Base-by-base conservation (phyloP, 208 protist species). In the Acanthamoeba royreba region DNA sequence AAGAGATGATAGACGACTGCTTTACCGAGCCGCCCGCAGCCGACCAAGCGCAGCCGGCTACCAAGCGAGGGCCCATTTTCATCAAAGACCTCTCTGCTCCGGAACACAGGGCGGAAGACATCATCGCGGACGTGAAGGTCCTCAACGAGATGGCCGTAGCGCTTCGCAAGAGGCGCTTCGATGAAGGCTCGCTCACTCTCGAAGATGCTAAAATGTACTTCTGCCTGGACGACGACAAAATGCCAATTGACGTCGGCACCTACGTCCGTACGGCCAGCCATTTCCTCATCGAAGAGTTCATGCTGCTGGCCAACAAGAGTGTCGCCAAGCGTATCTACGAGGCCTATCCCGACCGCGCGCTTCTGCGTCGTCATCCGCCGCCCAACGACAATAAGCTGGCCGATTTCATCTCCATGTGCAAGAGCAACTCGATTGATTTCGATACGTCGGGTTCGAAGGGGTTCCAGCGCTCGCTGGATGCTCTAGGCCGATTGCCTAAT, bases 231-330 rank as follows among this genome's bases (percentile, higher is more conserved):
- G 94, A 93, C 38, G 92, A 96, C 40, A 81, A 72, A 13, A 94
- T 97, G 22, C 98, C 98, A 43, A 43, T 96, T 40, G 52, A 42
- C 15, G 93, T 96, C 0, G 55, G 95, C 52, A 46, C 94, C 33
- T 98, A 98, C 87, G 63, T 89, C 49, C 94, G 92, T 25, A 94
- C 94, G 49, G 97, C 98, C 22, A 93, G 92, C 22, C 97, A 98
- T 52, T 92, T 94, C 25, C 74, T 98, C 11, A 94, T 98, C 9
- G 97, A 98, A 93, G 98, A 98, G 90, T 98, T 98, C 86, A 98
- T 98, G 98, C 93, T 98, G 7, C 92, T 98, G 15, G 98, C 98
- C 25, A 98, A 98, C 90, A 97, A 96, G 89, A 88, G 87, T 31
- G 97, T 98, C n/a, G 98, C 98, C 0, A 43, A 96, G 61, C 33